These are phyloP conservation scores for Aspergillus proliferans DNA, from an alignment of 2,329 filamentous ascomycete species.

Conservation along the genomic window DNA sequence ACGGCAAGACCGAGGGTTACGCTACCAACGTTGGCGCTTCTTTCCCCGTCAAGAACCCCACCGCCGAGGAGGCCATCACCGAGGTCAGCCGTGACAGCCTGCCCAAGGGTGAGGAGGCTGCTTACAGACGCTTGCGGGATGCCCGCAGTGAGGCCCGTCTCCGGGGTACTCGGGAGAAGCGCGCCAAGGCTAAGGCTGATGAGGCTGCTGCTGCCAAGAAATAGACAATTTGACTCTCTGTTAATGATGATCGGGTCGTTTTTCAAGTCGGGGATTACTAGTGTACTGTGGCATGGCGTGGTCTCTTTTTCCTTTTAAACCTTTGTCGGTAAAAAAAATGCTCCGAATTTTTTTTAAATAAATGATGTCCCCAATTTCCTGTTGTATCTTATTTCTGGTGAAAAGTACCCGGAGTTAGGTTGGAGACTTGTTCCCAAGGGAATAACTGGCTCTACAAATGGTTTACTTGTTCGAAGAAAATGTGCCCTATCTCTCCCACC, in stretches of 20 bases:
- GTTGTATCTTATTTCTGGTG: background rate
- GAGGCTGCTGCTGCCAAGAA: conserved; percentile 54
- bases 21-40: conserved; percentile 49
- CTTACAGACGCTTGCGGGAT: conserved; percentile 78
- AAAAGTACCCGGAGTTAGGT: too few species aligned
- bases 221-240: conserved; percentile 37
- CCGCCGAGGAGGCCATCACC: conserved; percentile 53
- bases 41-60: conserved; percentile 67
- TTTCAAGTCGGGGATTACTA: conserved; percentile 29
- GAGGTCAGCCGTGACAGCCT: conserved; percentile 79
- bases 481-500: background rate
- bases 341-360: conserved; percentile 33
- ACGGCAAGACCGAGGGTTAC: conserved; percentile 48
- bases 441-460: background rate
- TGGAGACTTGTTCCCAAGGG: too few species aligned
- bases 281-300: conserved; percentile 33
- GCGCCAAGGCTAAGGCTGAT: conserved; percentile 73
- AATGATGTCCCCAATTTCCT: conserved; percentile 27
- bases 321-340: conserved; percentile 31
- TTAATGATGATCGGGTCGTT: conserved; percentile 37
- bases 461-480: background rate
- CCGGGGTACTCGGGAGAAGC: conserved; percentile 84
- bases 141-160: conserved; percentile 77
- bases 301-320: conserved; percentile 26
- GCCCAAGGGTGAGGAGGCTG: conserved; percentile 73